Evolutionary conservation across 2,329 filamentous ascomycete genomes (phyloP).

Genomic region (Simplicillium sp.): DNA sequence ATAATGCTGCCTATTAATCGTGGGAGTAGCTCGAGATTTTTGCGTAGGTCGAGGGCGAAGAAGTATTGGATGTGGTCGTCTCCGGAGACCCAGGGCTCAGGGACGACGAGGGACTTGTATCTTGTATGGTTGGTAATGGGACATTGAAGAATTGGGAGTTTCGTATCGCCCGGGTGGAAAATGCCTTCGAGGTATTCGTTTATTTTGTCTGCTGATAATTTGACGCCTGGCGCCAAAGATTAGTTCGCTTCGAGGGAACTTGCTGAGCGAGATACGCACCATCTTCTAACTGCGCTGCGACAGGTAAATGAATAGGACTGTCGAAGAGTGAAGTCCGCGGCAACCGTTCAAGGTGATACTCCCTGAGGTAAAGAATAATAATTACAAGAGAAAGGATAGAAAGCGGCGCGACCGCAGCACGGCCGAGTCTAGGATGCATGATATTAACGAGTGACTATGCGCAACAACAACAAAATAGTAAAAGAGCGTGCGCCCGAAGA

Average conservation of each 20-base stretch:
- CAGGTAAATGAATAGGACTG: too few relatives aligned
- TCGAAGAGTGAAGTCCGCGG: too few relatives aligned
- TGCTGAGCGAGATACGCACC: too few relatives aligned
- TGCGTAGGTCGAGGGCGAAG: conserved; percentile 42
- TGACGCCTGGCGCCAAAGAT: not conserved
- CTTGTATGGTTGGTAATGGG: conserved; percentile 12
- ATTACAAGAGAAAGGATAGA: too few relatives aligned
- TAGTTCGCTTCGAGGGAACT: not conserved
- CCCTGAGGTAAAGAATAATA: too few relatives aligned
- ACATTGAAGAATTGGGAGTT: conserved; percentile 16
- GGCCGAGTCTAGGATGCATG: too few relatives aligned
- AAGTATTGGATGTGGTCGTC: conserved; percentile 26
- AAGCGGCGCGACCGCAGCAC: too few relatives aligned
- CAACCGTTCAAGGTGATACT: too few relatives aligned
- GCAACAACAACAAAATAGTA: too few relatives aligned
- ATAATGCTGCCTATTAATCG: conserved; percentile 42
- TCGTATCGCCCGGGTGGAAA: conserved; percentile 13
- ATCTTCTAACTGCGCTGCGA: too few relatives aligned
- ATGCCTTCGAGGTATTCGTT: conserved; percentile 18
- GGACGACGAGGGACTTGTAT: conserved; percentile 12
- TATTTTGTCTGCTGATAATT: conserved; percentile 10
- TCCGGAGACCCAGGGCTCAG: not conserved
- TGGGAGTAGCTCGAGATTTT: conserved; percentile 34
- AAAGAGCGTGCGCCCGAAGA: too few relatives aligned
- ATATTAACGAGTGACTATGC: too few relatives aligned